Conservation (phyloP, 352 stramenopile species). For the Globisporangium parvum region DNA sequence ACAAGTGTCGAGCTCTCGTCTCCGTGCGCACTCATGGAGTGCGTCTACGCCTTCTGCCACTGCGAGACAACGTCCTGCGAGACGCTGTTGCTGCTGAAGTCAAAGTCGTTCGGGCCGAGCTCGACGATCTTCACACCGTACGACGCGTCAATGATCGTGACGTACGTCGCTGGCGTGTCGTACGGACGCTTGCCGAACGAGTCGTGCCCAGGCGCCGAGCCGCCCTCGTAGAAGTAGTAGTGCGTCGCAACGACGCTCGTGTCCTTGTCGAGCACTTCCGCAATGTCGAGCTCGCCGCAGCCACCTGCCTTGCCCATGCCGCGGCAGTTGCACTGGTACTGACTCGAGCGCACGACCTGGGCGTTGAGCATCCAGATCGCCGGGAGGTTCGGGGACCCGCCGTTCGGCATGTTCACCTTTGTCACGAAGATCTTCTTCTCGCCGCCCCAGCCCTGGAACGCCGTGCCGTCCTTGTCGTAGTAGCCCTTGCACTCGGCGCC, state of each 20-base stretch:
- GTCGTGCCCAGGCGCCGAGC: slow-evolving; percentile 52
- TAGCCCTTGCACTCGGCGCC: slow-evolving; percentile 51
- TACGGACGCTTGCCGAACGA: slow-evolving; percentile 45
- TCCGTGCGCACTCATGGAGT: no score
- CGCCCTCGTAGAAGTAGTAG: slow-evolving; percentile 78
- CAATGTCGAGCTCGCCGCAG: slow-evolving; percentile 77
- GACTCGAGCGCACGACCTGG: slow-evolving; percentile 57
- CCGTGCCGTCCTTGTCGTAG: slow-evolving; percentile 67
- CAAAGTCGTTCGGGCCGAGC: slow-evolving; percentile 55
- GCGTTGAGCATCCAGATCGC: slow-evolving; percentile 74
- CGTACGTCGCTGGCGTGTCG: slow-evolving; percentile 42
- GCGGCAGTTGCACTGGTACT: slow-evolving; percentile 84
- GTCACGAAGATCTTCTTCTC: slow-evolving; percentile 75
- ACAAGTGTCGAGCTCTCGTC: no score
- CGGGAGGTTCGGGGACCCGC: slow-evolving; percentile 40
- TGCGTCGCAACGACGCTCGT: slow-evolving; percentile 55
- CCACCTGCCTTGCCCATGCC: slow-evolving; percentile 48
- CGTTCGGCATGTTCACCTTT: slow-evolving; percentile 55
- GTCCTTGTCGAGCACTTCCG: slow-evolving; percentile 64
- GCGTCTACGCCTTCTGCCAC: slow-evolving; percentile 40
- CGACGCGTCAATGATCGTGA: slow-evolving; percentile 67
- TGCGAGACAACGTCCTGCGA: slow-evolving; percentile 45
- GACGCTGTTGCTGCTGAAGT: slow-evolving; percentile 45
- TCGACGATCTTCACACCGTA: slow-evolving; percentile 64
- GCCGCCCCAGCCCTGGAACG: slow-evolving; percentile 58